Conservation (phyloP, 2,329 filamentous ascomycete genomes). For the Pyrenophora graminea region DNA sequence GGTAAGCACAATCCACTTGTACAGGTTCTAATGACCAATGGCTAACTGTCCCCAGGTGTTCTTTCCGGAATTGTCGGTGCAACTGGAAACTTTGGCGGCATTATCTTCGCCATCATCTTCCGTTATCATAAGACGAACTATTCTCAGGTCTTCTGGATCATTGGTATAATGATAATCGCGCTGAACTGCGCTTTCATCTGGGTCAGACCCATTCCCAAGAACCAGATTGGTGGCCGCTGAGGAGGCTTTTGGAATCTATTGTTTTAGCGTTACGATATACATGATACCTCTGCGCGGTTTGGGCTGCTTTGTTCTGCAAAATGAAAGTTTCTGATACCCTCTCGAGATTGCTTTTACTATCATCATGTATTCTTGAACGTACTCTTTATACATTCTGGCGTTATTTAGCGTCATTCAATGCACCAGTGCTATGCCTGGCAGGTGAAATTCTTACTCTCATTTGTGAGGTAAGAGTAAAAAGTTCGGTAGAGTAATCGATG, state of each 20-base stretch:
- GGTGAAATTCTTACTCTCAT: too few species aligned
- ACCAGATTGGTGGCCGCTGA: slow-evolving; percentile 55
- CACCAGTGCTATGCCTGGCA: too few species aligned
- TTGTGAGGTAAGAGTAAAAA: too few species aligned
- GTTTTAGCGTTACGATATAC: slow-evolving; percentile 4
- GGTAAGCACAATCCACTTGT: slow-evolving; percentile 51
- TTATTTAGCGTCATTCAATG: too few species aligned
- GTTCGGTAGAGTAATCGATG: too few species aligned
- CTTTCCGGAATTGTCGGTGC: slow-evolving; percentile 80
- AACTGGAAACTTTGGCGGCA: slow-evolving; percentile 80
- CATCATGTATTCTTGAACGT: background rate
- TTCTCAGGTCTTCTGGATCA: slow-evolving; percentile 75
- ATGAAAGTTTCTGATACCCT: background rate
- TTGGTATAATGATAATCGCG: slow-evolving; percentile 73
- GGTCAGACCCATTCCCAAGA: slow-evolving; percentile 63
- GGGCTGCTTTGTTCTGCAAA: background rate
- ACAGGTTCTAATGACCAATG: background rate
- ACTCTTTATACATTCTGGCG: background rate
- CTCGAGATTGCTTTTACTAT: too few species aligned
- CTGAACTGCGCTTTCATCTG: slow-evolving; percentile 69
- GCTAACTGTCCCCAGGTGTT: slow-evolving; percentile 48
- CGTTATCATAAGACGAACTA: slow-evolving; percentile 73
- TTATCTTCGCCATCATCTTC: slow-evolving; percentile 83
- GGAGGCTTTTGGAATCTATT: background rate
- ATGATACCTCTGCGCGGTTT: slow-evolving; percentile 6